These are phyloP conservation scores for Colletotrichum musae DNA, from an alignment of 2,329 filamentous ascomycete species.

Conservation along the genomic window DNA sequence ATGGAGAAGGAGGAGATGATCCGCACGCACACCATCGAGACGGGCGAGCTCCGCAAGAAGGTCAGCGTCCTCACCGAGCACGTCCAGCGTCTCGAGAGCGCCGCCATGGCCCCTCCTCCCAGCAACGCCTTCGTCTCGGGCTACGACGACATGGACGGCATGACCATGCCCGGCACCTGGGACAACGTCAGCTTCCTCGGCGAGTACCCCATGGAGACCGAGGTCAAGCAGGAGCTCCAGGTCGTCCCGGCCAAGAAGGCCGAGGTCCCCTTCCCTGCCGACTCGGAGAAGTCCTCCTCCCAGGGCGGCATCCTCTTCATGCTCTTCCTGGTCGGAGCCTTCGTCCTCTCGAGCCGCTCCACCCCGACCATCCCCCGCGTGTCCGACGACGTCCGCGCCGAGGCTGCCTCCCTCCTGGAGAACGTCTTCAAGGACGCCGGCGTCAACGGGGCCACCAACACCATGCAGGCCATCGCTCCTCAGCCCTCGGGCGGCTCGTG, in stretches of 20 bases:
- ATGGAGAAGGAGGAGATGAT: constrained; percentile 95
- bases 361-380: constrained; percentile 82
- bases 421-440: constrained; percentile 87
- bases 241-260: constrained; percentile 69
- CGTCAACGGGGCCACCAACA: constrained; percentile 63
- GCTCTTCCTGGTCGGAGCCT: constrained; percentile 96
- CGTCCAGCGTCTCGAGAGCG: constrained; percentile 78
- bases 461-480: constrained; percentile 62
- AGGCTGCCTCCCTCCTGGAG: constrained; percentile 82
- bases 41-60: constrained; percentile 92
- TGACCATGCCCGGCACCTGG: constrained; percentile 87
- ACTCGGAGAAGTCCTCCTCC: constrained; percentile 76
- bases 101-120: constrained; percentile 58
- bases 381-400: constrained; percentile 84
- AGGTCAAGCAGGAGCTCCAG: constrained; percentile 73
- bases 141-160: constrained; percentile 86
- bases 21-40: constrained; percentile 89
- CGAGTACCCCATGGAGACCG: constrained; percentile 75
- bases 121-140: constrained; percentile 77
- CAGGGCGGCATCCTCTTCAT: constrained; percentile 90
- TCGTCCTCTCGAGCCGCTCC: constrained; percentile 89
- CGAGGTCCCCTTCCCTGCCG: constrained; percentile 60
- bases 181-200: constrained; percentile 85
- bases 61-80: constrained; percentile 84
- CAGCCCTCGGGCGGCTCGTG: constrained; percentile 67